Evolutionary conservation across 495 filamentous ascomycete species (phyloP).

Genomic region (Penicillium arizonense): DNA sequence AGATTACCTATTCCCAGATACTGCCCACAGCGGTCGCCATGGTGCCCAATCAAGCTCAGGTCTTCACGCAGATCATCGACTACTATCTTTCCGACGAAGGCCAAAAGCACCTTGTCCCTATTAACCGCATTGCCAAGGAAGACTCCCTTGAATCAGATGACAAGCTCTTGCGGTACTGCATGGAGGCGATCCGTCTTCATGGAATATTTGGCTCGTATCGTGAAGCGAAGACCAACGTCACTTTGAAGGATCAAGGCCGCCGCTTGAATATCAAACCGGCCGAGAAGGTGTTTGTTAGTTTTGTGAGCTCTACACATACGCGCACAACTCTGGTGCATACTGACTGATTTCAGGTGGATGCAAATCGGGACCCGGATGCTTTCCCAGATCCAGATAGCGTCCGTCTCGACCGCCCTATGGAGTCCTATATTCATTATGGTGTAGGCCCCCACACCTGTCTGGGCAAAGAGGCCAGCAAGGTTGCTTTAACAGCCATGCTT

Average conservation of each 20-base stretch:
- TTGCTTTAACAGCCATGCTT: conserved; percentile 65
- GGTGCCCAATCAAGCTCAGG: conserved; percentile 69
- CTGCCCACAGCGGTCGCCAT: conserved; percentile 59
- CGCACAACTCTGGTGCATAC: too few species aligned
- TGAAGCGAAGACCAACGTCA: conserved; percentile 38
- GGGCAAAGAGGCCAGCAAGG: conserved; percentile 57
- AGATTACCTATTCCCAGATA: conserved; percentile 74
- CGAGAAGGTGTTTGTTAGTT: conserved; percentile 49
- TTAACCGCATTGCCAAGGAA: conserved; percentile 53
- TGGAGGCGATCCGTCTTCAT: conserved; percentile 60
- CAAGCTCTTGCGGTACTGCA: conserved; percentile 46
- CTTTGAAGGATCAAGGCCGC: conserved; percentile 50
- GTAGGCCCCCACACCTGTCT: conserved; percentile 60
- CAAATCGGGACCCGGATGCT: conserved; percentile 55
- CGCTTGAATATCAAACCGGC: conserved; percentile 49
- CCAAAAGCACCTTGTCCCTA: conserved; percentile 52
- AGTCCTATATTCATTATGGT: conserved; percentile 67
- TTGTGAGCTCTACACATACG: background rate
- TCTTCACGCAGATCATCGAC: conserved; percentile 76
- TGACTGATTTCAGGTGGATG: conserved; percentile 20
- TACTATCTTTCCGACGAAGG: conserved; percentile 66
- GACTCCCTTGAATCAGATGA: conserved; percentile 49
- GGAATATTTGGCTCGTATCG: conserved; percentile 59
- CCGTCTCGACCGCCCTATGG: conserved; percentile 63
- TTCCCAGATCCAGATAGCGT: conserved; percentile 70